Evolutionary conservation across 2,329 filamentous ascomycete genomes (phyloP), one percentile per base, ranked within the genome.

Genomic region (Pseudogymnoascus sp.): DNA sequence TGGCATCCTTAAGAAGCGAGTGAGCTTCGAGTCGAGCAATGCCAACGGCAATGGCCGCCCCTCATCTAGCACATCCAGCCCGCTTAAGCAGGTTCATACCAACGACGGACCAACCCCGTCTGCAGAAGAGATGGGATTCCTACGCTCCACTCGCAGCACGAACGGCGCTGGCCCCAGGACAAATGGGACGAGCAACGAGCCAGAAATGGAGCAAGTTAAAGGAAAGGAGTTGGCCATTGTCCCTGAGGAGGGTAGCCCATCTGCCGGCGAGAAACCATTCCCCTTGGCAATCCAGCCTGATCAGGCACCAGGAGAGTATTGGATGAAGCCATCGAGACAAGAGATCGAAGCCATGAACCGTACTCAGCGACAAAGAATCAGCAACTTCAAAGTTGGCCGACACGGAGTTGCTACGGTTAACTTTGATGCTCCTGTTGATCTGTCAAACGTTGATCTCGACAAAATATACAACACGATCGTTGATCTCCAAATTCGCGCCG

Each of bases 21-120:
- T 99, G 60, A 97, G 92, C 77, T 99, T 97, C 69, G 92, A 96
- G 71, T 86, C 87, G 3, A 83, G 82, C 69, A 81, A 80, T 33
- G 75, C 80, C 25, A 79, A 80, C 66, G 72, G 76, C 33, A 75
- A 76, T 63, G 74, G 74, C 29, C 73, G 75, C 51, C 64, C 71
- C n/a, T 74, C 75, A n/a, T 79, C 82, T 42, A 74, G 78, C 9
- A 60, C 63, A 25, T 66, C 75, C 73, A 65, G 68, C 65, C 68
- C 70, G 15, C 55, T 70, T 39, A 71, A 72, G 60, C 62, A 70
- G 66, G 71, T 61, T 69, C 74, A 31, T 59, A 75, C 77, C 42
- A 77, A 75, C 2, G 74, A 75, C 8, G 80, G 76, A 61, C 75
- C 77, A 59, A 82, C 79, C 66, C 85, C 81, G 55, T 80, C 76